phyloP scores from a whole-genome alignment of 495 filamentous ascomycete genomes.

The Penicillium argentinense region DNA sequence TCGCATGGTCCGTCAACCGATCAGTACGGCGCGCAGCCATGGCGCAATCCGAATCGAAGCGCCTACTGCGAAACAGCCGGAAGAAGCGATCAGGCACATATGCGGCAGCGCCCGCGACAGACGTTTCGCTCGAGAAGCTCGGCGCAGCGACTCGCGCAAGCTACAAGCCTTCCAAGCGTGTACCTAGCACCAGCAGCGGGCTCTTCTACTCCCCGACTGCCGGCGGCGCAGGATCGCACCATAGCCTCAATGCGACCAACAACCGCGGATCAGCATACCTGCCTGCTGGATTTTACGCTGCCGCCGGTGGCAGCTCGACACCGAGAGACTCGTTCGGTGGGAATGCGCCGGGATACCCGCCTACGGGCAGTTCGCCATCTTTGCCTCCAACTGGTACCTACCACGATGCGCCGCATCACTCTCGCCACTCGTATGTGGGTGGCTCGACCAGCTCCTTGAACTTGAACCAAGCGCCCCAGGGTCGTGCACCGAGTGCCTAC shows the following conservation, averaged over 20 bases:
- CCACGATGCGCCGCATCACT: constrained; percentile 29
- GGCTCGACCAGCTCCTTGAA: constrained; percentile 71
- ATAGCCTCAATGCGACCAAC: constrained; percentile 17
- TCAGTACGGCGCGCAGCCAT: constrained; percentile 77
- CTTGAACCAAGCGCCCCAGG: constrained; percentile 62
- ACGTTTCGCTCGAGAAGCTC: constrained; percentile 59
- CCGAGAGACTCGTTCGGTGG: constrained; percentile 24
- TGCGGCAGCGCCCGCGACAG: constrained; percentile 40
- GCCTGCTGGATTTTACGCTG: constrained; percentile 88
- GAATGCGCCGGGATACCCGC: constrained; percentile 48
- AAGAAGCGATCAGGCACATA: constrained; percentile 41
- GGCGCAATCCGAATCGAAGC: constrained; percentile 71
- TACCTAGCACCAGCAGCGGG: constrained; percentile 50
- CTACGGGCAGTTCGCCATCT: constrained; percentile 59
- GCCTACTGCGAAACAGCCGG: constrained; percentile 54
- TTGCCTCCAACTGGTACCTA: constrained; percentile 39
- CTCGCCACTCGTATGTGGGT: constrained; percentile 34
- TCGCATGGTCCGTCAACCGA: constrained; percentile 90
- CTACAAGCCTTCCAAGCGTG: constrained; percentile 43
- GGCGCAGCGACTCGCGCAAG: constrained; percentile 35
- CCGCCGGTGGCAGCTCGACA: constrained; percentile 56
- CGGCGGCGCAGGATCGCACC: constrained; percentile 39
- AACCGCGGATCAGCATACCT: constrained; percentile 72
- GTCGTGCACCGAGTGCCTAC: constrained; percentile 85
- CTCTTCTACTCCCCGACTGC: constrained; percentile 97